Evolutionary conservation across 2,329 filamentous ascomycete species (phyloP).

Genomic region (Cytospora piceae): DNA sequence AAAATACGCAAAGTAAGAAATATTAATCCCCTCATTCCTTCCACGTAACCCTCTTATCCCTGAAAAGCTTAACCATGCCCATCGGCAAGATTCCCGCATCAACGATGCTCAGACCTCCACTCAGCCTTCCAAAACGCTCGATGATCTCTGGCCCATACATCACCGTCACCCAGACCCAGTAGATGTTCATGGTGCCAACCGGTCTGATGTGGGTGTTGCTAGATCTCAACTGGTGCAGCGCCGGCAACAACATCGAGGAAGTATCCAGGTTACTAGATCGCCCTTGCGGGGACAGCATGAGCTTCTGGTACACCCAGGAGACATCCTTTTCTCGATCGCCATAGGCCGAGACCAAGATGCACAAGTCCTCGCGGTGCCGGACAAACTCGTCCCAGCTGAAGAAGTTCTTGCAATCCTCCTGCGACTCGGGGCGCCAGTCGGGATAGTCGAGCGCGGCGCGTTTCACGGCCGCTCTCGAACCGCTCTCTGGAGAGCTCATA

Average conservation of each 20-base stretch:
- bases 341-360: constrained; percentile 35
- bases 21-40: constrained; percentile 31
- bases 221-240: constrained; percentile 8
- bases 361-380: constrained; percentile 46
- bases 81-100: constrained; percentile 50
- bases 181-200: constrained; percentile 45
- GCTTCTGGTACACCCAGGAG: constrained; percentile 39
- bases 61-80: constrained; percentile 51
- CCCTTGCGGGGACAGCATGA: constrained; percentile 42
- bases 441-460: constrained; percentile 30
- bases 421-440: constrained; percentile 38
- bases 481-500: constrained; percentile 42
- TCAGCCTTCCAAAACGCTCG: constrained; percentile 48
- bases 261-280: constrained; percentile 35
- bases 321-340: constrained; percentile 35
- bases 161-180: constrained; percentile 53
- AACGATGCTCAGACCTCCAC: constrained; percentile 49
- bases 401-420: constrained; percentile 44
- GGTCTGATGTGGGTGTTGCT: constrained; percentile 22
- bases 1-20: background rate
- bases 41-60: constrained; percentile 50
- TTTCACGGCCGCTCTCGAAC: constrained; percentile 39
- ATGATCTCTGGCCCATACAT: constrained; percentile 51
- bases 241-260: constrained; percentile 33
- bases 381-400: constrained; percentile 50